These are phyloP conservation scores for Acanthamoeba lugdunensis DNA, from an alignment of 208 protist species.

Conservation along the genomic window DNA sequence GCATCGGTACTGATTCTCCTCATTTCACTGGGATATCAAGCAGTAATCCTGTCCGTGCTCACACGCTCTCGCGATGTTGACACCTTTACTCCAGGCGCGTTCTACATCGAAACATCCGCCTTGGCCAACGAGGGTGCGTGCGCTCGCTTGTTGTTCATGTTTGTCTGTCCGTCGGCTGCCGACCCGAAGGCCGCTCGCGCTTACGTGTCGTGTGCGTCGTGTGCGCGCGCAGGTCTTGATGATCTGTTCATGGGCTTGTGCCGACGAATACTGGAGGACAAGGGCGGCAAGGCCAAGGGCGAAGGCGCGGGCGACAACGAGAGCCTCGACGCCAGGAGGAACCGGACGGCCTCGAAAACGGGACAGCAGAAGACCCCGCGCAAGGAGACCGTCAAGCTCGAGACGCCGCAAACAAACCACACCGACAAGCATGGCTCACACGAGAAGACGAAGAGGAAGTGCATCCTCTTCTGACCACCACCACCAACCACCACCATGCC, in stretches of 20 bases:
- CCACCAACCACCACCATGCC: no score
- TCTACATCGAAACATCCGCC: conserved; percentile 45
- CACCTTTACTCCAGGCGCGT: not conserved
- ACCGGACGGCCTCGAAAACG: not conserved
- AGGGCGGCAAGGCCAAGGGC: not conserved
- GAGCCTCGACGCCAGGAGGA: not conserved
- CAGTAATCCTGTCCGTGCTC: not conserved
- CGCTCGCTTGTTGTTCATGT: not conserved
- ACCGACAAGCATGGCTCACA: not conserved
- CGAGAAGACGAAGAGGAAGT: conserved; percentile 2
- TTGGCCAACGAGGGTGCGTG: not conserved
- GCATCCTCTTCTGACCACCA: not conserved
- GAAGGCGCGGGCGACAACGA: not conserved
- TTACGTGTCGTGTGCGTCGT: not conserved
- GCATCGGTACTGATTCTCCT: conserved; percentile 32
- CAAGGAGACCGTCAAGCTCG: conserved; percentile 25
- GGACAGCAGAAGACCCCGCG: not conserved
- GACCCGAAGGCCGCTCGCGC: not conserved
- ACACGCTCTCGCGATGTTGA: not conserved
- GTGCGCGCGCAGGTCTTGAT: not conserved
- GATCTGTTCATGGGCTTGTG: conserved; percentile 32
- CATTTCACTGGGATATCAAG: not conserved
- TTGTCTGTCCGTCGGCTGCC: not conserved
- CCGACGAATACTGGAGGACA: not conserved
- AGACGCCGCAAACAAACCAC: not conserved